These are phyloP conservation scores for Apiotrichum mycotoxinovorans DNA, from an alignment of 1,284 basidiomycete species.

Conservation along the genomic window DNA sequence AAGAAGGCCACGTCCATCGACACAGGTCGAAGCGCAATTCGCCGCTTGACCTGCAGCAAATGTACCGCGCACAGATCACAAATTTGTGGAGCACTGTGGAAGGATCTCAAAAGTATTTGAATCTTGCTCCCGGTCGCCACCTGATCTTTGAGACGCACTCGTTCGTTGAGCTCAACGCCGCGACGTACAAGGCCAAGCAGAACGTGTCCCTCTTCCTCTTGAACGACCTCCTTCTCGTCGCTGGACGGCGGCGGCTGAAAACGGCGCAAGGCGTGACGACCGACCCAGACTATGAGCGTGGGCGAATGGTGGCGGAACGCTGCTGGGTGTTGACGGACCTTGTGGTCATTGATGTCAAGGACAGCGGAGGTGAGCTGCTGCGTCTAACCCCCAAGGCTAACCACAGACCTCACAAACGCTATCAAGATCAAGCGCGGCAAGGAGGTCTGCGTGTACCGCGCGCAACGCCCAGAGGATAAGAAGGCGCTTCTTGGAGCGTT, in stretches of 20 bases:
- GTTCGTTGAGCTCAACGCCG: slow-evolving; percentile 81
- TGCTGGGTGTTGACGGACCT: slow-evolving; percentile 92
- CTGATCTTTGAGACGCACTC: slow-evolving; percentile 82
- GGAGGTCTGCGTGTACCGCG: slow-evolving; percentile 89
- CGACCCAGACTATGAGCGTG: slow-evolving; percentile 57
- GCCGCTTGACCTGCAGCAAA: slow-evolving; percentile 82
- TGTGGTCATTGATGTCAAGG: slow-evolving; percentile 90
- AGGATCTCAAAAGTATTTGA: slow-evolving; percentile 93
- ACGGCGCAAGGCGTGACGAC: slow-evolving; percentile 13
- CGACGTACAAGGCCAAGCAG: slow-evolving; percentile 90
- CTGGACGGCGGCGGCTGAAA: slow-evolving; percentile 56
- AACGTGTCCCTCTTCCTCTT: slow-evolving; percentile 84
- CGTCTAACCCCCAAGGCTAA: slow-evolving; percentile 43
- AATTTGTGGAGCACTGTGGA: slow-evolving; percentile 85
- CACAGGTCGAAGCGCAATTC: slow-evolving; percentile 77
- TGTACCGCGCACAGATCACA: slow-evolving; percentile 93
- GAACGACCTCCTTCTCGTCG: slow-evolving; percentile 86
- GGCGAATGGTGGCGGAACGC: slow-evolving; percentile 76
- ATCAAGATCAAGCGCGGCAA: slow-evolving; percentile 92
- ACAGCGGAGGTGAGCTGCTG: slow-evolving; percentile 57
- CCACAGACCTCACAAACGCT: slow-evolving; percentile 76
- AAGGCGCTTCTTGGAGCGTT: slow-evolving; percentile 79
- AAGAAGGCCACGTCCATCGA: slow-evolving; percentile 53
- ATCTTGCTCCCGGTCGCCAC: slow-evolving; percentile 83
- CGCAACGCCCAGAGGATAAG: slow-evolving; percentile 77